Percentiles rank a stretch among this genome's conserved stretches.
These are phyloP conservation scores for Phytophthora tubulina DNA, from an alignment of 352 stramenopile genomes.

Conservation along the genomic window DNA sequence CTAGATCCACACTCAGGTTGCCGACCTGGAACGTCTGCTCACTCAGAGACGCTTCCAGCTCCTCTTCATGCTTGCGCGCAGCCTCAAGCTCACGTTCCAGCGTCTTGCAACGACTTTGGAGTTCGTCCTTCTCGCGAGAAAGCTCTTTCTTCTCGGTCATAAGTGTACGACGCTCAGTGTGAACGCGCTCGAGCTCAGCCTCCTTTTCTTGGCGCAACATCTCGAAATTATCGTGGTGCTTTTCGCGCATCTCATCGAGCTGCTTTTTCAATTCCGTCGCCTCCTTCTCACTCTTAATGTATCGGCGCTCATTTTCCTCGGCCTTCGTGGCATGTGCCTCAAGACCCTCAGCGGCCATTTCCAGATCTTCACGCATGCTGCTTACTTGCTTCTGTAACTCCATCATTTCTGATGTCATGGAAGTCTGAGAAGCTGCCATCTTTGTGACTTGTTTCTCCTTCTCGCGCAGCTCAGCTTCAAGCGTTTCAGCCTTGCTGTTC, in stretches of 20 bases:
- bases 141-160: constrained; percentile 42
- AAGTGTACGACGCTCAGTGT: constrained; percentile 48
- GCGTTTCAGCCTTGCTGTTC: constrained; percentile 48
- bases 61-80: constrained; percentile 47
- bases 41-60: constrained; percentile 59
- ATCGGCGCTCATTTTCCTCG: constrained; percentile 62
- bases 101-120: constrained; percentile 40
- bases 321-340: constrained; percentile 72
- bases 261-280: constrained; percentile 55
- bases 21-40: constrained; percentile 70
- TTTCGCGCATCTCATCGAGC: constrained; percentile 61
- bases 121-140: constrained; percentile 39
- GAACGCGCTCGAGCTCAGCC: constrained; percentile 56
- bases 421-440: constrained; percentile 66
- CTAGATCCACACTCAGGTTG: constrained; percentile 76
- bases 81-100: constrained; percentile 51
- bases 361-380: constrained; percentile 71
- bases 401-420: constrained; percentile 71
- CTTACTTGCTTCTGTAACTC: constrained; percentile 68
- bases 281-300: constrained; percentile 65
- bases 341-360: constrained; percentile 71
- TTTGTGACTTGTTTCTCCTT: constrained; percentile 81
- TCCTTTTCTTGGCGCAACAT: constrained; percentile 74
- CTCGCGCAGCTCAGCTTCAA: constrained; percentile 55
- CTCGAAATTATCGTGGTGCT: constrained; percentile 70